Evolutionary conservation across 257 asterid species (phyloP).

Genomic region (Anisodus tanguticus): DNA sequence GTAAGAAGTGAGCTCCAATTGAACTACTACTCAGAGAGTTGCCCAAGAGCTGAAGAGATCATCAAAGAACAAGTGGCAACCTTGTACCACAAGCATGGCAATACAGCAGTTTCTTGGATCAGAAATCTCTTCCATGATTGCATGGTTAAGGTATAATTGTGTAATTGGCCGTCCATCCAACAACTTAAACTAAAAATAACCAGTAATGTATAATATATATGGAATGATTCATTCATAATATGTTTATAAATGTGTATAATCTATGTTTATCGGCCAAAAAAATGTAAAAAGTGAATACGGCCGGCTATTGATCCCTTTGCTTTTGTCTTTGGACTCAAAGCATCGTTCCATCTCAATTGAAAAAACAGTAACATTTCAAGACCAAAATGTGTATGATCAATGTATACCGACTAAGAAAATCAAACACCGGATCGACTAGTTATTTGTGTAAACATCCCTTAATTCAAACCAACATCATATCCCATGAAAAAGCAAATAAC

Average conservation of each 20-base stretch:
- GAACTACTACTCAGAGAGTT: conserved; percentile 66
- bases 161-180: not conserved
- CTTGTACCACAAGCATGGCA: conserved; percentile 58
- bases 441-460: not conserved
- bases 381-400: conserved; percentile 21
- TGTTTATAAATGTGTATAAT: not conserved
- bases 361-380: too few species aligned
- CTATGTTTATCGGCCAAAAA: conserved; percentile 28
- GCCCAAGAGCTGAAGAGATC: conserved; percentile 77
- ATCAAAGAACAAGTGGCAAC: conserved; percentile 61
- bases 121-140: conserved; percentile 91
- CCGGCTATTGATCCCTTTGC: too few species aligned
- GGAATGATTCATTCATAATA: not conserved
- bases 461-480: not conserved
- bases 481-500: not conserved
- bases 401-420: too few species aligned
- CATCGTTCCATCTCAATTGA: too few species aligned
- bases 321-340: too few species aligned
- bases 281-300: too few species aligned
- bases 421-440: too few species aligned
- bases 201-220: not conserved
- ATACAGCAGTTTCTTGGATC: conserved; percentile 82
- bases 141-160: conserved; percentile 56
- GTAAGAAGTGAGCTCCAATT: conserved; percentile 54
- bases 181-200: too few species aligned